Base-by-base conservation (phyloP, 768 basidiomycete species). In the Lactifluus subvellereus region DNA sequence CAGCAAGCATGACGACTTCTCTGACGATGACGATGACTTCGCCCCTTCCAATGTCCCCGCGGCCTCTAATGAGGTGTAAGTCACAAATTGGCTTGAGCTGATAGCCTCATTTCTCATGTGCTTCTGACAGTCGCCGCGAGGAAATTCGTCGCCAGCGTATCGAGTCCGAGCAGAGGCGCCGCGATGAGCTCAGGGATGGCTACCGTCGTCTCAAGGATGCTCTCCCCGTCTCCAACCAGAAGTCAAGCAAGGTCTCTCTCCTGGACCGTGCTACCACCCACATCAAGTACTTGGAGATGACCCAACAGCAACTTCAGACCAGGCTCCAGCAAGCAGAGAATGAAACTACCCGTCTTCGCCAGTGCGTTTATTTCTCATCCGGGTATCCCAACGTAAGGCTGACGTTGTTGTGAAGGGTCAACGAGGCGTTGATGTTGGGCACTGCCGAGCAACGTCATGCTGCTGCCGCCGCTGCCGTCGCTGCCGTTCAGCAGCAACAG, bases 161-260 rank as follows among this genome's bases (percentile, higher is more conserved):
- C 78, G 91, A 94, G 80, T 92, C 91, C 30, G 91, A 94, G 79
- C 90, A 95, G 80, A 81, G 92, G 68, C 83, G 94, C 68, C 85
- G 94, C 43, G 92, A 95, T 70, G 94, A 96, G 76, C 89, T 96
- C 72, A 81, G 94, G 60, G 93, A 96, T 61, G 93, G 91, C 64
- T 96, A 95, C 76, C 84, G 87, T 69, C 84, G 88, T 62, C 86
- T 96, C 77, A 93, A 92, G 83, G 89, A 92, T 70, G 88, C 87
- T 60, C 86, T 96, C 69, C 94, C 94, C 33, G 80, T 87, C 63
- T 89, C 88, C 52, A 94, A 92, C 79, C 91, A 94, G 81, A 91
- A 94, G 80, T 86, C 90, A 10, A 91, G 88, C 82, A 96, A 96
- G 78, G 89, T 93, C 57, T 90, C 87, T 66, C 79, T 95, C 60